Percentiles rank a stretch among this genome's conserved stretches.
Evolutionary conservation across 768 basidiomycete species (phyloP).

Genomic region (Termitomyces sp.): DNA sequence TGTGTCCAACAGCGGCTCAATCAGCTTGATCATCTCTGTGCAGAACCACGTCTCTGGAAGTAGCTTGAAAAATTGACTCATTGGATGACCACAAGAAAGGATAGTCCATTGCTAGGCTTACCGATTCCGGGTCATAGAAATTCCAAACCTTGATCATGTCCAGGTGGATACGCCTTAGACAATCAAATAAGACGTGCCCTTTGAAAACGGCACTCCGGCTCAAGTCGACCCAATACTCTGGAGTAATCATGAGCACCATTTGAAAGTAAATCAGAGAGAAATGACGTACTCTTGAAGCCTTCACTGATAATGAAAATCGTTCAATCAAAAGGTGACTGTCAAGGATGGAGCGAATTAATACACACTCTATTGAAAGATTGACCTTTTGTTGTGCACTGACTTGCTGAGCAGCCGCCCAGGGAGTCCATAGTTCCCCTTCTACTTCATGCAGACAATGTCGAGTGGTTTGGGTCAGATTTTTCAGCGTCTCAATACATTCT

Average conservation of each 20-base stretch:
- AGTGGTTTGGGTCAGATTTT: neutral
- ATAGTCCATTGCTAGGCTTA: neutral
- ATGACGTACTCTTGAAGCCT: neutral
- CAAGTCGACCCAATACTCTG: neutral
- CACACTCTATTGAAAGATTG: neutral
- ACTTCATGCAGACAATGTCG: neutral
- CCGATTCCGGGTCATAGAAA: neutral
- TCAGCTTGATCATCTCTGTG: neutral
- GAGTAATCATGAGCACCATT: neutral
- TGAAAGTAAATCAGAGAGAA: neutral
- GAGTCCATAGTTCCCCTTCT: neutral
- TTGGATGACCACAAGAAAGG: neutral
- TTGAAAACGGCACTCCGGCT: neutral
- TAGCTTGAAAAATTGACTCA: neutral
- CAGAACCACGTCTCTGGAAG: neutral
- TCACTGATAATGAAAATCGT: neutral
- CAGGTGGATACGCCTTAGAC: neutral
- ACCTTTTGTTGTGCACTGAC: neutral
- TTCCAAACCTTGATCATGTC: neutral
- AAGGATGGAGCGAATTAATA: neutral
- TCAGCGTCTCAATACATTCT: neutral
- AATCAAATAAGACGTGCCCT: neutral
- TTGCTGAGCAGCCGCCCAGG: neutral
- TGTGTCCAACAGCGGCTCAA: neutral
- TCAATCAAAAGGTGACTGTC: neutral